A percentile compares a stretch with the other conserved stretches of the same genome.
phyloP scores from a whole-genome alignment of 2,329 filamentous ascomycete genomes.

The Cercospora zeae-maydis region DNA sequence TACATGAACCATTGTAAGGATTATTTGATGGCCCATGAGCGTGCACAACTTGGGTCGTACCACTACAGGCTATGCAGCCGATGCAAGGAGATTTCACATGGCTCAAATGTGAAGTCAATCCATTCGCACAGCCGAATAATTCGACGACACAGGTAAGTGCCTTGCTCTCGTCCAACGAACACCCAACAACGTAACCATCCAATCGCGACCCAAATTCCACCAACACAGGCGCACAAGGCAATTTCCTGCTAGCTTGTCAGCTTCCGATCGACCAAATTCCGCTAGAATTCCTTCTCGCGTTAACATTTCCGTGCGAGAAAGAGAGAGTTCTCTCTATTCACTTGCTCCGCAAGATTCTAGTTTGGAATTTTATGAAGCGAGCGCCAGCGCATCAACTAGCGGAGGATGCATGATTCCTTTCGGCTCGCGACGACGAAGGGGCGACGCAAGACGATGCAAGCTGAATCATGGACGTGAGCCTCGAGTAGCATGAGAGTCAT shows the following conservation, averaged over 20 bases:
- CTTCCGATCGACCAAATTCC: constrained; percentile 20
- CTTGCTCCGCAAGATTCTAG: constrained; percentile 30
- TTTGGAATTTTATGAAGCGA: constrained; percentile 28
- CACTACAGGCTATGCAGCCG: too few relatives aligned
- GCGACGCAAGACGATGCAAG: background rate
- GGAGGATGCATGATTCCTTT: constrained; percentile 24
- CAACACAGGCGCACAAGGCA: background rate
- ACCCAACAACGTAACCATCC: too few relatives aligned
- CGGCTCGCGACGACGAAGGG: background rate
- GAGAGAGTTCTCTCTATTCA: constrained; percentile 29
- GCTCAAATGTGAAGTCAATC: too few relatives aligned
- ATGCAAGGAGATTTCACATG: too few relatives aligned
- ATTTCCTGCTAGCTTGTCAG: background rate
- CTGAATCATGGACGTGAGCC: background rate
- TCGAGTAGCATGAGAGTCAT: too few relatives aligned
- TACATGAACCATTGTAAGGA: too few relatives aligned
- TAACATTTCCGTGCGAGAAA: constrained; percentile 24
- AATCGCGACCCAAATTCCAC: too few relatives aligned
- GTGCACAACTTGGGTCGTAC: too few relatives aligned
- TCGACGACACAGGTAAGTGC: too few relatives aligned
- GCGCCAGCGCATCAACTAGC: constrained; percentile 21
- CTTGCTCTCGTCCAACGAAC: too few relatives aligned
- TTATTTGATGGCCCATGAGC: too few relatives aligned
- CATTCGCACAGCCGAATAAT: background rate
- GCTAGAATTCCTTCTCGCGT: constrained; percentile 22